phyloP scores from a whole-genome alignment of 495 filamentous ascomycete genomes.

The Stereocaulon alpinum region DNA sequence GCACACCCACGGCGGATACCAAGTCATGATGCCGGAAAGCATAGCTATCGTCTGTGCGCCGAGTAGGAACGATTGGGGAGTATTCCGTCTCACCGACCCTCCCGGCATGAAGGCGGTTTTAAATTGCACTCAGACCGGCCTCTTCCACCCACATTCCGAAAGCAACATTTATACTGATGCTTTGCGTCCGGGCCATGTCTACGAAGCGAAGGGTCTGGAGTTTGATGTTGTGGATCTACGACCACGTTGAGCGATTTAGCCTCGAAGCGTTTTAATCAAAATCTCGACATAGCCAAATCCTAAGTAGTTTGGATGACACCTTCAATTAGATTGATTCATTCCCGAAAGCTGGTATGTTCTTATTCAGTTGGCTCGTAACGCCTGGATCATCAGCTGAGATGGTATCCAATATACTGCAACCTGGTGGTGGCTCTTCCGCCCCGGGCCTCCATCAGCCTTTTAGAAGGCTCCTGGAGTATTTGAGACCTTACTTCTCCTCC shows the following conservation, averaged over 20 bases:
- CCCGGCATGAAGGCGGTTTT: conserved; percentile 75
- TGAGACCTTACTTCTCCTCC: conserved; percentile 23
- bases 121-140: conserved; percentile 58
- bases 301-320: background rate
- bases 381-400: background rate
- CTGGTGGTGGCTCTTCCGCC: no score
- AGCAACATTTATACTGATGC: conserved; percentile 77
- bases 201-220: conserved; percentile 59
- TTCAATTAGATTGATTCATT: background rate
- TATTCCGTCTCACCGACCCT: conserved; percentile 87
- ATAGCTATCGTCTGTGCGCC: conserved; percentile 97
- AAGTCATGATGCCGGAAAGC: conserved; percentile 87
- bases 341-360: no score
- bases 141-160: conserved; percentile 76
- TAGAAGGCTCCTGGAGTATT: no score
- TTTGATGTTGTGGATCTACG: conserved; percentile 75
- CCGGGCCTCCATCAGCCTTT: no score
- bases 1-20: conserved; percentile 88
- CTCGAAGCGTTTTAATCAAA: background rate
- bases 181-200: conserved; percentile 72
- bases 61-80: conserved; percentile 67
- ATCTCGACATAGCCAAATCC: background rate
- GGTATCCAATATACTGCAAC: no score
- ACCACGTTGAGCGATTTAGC: conserved; percentile 22
- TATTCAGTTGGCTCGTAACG: background rate